Evolutionary conservation across 73 alveolate species (phyloP).

Genomic region (Symbiodinium natans): DNA sequence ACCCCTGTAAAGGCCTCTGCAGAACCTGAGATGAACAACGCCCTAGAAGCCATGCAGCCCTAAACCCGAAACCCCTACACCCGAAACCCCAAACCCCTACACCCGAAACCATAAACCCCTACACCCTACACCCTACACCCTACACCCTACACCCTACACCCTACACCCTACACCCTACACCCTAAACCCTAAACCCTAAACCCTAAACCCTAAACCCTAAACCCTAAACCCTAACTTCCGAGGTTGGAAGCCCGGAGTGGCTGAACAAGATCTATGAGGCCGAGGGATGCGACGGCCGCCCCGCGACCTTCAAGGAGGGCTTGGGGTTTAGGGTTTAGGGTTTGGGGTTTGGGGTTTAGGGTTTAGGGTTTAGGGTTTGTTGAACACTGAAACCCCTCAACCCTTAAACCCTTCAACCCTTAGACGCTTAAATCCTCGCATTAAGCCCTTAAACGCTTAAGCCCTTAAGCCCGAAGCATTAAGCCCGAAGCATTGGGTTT

Average conservation of each 20-base stretch:
- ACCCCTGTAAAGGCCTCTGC: no score
- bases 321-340: background rate
- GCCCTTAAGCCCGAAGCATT: no score
- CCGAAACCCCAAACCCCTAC: no score
- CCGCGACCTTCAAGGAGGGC: conserved; percentile 24
- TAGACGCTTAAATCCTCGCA: no score
- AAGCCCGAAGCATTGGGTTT: no score
- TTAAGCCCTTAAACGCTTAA: no score
- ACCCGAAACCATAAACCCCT: no score
- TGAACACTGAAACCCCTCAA: no score
- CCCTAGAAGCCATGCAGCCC: no score
- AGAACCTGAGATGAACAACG: background rate
- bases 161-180: background rate
- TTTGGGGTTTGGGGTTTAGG: background rate
- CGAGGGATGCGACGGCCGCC: conserved; percentile 48
- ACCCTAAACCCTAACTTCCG: background rate
- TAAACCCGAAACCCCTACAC: background rate
- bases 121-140: background rate
- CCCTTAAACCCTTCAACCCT: no score
- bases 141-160: background rate
- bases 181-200: background rate
- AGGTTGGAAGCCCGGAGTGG: conserved; percentile 62
- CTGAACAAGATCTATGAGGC: conserved; percentile 40
- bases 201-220: background rate
- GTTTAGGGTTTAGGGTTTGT: no score